Conservation (phyloP, 345 rosid species). For the Combretum micranthum region DNA sequence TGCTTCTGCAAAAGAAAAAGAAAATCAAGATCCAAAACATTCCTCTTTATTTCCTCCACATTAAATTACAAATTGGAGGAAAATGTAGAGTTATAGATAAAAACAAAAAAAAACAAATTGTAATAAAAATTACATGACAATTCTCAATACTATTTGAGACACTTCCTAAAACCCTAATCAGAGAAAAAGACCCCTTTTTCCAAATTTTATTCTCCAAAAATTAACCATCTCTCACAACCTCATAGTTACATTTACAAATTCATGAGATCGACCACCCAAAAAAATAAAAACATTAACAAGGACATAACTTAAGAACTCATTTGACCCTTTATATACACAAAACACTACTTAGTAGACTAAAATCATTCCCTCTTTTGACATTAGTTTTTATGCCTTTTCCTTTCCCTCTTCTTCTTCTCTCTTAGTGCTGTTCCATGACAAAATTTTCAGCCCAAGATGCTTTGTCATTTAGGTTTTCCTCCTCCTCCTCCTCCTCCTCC, state of each 20-base stretch:
- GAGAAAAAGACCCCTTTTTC: conserved; percentile 1
- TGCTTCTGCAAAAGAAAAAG: not conserved
- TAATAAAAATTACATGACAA: too few species aligned
- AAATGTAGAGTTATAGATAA: not conserved
- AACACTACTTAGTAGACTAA: conserved; percentile 3
- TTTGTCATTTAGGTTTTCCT: not conserved
- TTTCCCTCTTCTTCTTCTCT: conserved; percentile 2
- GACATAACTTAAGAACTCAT: conserved; percentile 1
- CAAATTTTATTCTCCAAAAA: conserved; percentile 14
- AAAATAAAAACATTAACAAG: not conserved
- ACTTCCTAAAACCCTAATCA: not conserved
- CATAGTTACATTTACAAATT: conserved; percentile 15
- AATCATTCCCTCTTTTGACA: not conserved
- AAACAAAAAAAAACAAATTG: not conserved
- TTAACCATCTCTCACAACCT: conserved; percentile 5
- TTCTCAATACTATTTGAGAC: too few species aligned
- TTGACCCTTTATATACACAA: conserved; percentile 6
- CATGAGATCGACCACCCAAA: conserved; percentile 6
- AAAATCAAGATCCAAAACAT: not conserved
- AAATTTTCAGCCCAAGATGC: not conserved
- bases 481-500: not conserved
- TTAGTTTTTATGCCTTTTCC: not conserved
- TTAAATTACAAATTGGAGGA: conserved; percentile 9
- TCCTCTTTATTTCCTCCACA: not conserved
- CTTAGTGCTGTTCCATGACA: conserved; percentile 1